Evolutionary conservation across 352 stramenopile species (phyloP).

Genomic region (Pythium coloratum): DNA sequence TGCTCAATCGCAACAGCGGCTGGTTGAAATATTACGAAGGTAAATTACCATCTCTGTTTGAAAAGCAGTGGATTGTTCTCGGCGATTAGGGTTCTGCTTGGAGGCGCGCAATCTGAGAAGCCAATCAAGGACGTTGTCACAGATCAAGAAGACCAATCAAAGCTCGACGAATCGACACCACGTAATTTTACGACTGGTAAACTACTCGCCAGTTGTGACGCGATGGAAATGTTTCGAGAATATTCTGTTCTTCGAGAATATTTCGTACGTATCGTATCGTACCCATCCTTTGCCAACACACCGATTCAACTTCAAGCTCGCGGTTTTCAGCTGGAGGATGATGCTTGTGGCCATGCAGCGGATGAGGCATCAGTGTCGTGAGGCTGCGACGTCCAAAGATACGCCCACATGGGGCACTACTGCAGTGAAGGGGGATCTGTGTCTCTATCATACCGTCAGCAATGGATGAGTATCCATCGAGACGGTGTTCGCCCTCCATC

Average conservation of each 20-base stretch:
- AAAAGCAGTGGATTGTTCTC: slow-evolving; percentile 18
- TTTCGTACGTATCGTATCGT: neutral
- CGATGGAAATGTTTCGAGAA: slow-evolving; percentile 21
- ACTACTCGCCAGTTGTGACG: neutral
- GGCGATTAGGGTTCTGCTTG: slow-evolving; percentile 18
- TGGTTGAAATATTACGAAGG: slow-evolving; percentile 5
- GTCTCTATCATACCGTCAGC: neutral
- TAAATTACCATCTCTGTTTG: slow-evolving; percentile 2
- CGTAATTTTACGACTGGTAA: slow-evolving; percentile 4
- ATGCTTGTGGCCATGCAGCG: neutral
- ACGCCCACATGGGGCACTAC: neutral
- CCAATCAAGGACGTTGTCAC: slow-evolving; percentile 9
- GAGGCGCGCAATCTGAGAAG: slow-evolving; percentile 6
- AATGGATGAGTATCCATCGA: neutral
- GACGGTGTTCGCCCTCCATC: no score
- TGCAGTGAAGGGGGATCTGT: no score
- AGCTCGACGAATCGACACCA: neutral
- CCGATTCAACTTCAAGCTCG: slow-evolving; percentile 23
- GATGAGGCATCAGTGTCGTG: neutral
- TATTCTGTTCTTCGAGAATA: slow-evolving; percentile 28
- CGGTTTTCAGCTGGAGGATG: neutral
- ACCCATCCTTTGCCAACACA: no score
- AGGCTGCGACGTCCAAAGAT: neutral
- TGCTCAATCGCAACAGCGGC: neutral
- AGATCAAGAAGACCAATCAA: slow-evolving; percentile 5